These are phyloP conservation scores for Cercospora beticola DNA, from an alignment of 2,329 filamentous ascomycete species.

Conservation along the genomic window DNA sequence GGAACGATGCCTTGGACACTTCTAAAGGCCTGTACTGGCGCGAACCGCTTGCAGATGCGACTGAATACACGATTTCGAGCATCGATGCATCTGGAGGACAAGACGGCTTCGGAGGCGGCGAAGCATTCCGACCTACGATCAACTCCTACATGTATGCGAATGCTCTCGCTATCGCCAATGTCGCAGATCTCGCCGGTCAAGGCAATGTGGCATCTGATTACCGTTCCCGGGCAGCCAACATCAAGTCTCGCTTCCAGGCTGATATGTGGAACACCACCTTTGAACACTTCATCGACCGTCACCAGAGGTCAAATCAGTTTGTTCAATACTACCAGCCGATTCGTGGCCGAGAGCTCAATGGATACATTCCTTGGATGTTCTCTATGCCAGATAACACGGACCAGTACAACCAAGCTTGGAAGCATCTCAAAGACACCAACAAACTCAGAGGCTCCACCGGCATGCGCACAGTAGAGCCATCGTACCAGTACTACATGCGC, in stretches of 20 bases:
- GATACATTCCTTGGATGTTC: conserved; percentile 47
- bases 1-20: conserved; percentile 42
- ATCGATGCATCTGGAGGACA: conserved; percentile 44
- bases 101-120: conserved; percentile 45
- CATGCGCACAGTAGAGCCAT: conserved; percentile 46
- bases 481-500: conserved; percentile 48
- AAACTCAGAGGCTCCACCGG: conserved; percentile 41
- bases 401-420: conserved; percentile 42
- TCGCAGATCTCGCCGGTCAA: conserved; percentile 40
- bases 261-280: conserved; percentile 48
- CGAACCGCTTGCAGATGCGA: conserved; percentile 47
- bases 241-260: conserved; percentile 43
- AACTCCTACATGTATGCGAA: conserved; percentile 50
- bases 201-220: conserved; percentile 22
- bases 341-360: conserved; percentile 47
- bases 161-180: conserved; percentile 43
- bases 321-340: conserved; percentile 45
- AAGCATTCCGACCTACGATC: conserved; percentile 47
- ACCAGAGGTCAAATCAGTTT: conserved; percentile 41
- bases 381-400: conserved; percentile 43
- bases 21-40: conserved; percentile 47
- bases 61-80: conserved; percentile 48
- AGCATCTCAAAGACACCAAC: conserved; percentile 39
- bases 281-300: conserved; percentile 48
- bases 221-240: conserved; percentile 33